Base-by-base conservation (phyloP, 2,329 filamentous ascomycete genomes). In the Fusarium nurragi region DNA sequence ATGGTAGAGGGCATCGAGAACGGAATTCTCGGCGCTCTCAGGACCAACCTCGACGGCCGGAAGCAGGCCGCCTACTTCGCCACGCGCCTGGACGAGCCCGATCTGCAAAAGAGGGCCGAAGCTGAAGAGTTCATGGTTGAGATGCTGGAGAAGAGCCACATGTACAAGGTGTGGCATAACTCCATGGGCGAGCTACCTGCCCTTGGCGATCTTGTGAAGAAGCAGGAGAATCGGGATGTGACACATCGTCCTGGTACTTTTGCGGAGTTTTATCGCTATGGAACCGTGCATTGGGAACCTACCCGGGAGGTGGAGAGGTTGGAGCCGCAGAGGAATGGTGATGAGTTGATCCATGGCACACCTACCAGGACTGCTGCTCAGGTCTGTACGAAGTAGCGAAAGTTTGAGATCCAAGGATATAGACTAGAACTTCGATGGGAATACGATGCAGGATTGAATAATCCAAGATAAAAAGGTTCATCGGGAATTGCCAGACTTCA, bases 161-260 rank as follows among this genome's bases (percentile, higher is more conserved):
- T 77, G 67, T 77, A 77, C 48, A 77, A 77, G 60, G 66, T 76
- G 4, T 77, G 76, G 45, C 76, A 77, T n/a, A 77, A 76, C 18
- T 76, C 76, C 4, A 72, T 72, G 1, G 72, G 69, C 4, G 73
- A 67, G 0, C 19, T 56, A 1, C 74, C 72, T 1, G 74, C 75
- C 5, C 60, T 77, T 1, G 75, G 76, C 9, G 76, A 77, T 30
- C 40, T 77, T 7, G 49, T 77, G 34, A 74, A 74, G 38, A 67
- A 60, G 50, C 48, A 69, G 5, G 71, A 56, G 5, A 71, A 68
- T 9, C 30, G 32, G 28, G 75, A 77, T 25, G 69, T 69, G 1
- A 67, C 70, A 13, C 68, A 76, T n/a, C 67, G 75, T 6, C 72
- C 68, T 1, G 76, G 74, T 0, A 77, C 75, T 0, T 77, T 74